These are phyloP conservation scores for Botrytis cinerea DNA, from an alignment of 2,329 filamentous ascomycete genomes.

Conservation along the genomic window DNA sequence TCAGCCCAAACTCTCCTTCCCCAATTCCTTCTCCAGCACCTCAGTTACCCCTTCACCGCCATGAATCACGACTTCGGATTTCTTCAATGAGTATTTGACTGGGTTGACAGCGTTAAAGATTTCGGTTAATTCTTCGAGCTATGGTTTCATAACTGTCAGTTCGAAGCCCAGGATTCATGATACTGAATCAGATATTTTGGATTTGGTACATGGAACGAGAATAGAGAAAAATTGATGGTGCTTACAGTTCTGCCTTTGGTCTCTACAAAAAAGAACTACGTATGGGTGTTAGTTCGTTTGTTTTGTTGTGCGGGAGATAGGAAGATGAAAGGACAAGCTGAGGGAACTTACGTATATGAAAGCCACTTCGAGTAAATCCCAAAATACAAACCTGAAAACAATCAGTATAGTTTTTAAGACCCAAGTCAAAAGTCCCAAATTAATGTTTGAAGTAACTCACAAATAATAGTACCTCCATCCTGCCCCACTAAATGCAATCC, in stretches of 20 bases:
- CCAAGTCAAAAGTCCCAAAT: neutral
- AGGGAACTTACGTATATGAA: conserved; percentile 12
- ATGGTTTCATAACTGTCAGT: neutral
- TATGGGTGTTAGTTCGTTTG: neutral
- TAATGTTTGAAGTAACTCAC: neutral
- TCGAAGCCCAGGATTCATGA: too few species aligned
- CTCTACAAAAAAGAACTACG: conserved; percentile 22
- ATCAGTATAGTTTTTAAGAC: neutral
- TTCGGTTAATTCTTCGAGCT: conserved; percentile 22
- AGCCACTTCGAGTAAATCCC: conserved; percentile 18
- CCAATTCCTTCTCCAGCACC: neutral
- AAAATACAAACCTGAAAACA: conserved; percentile 1
- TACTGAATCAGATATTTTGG: too few species aligned
- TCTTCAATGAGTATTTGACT: conserved; percentile 16
- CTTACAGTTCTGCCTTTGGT: conserved; percentile 20
- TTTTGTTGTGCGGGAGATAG: neutral
- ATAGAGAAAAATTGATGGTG: rapidly evolving
- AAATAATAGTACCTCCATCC: conserved; percentile 24
- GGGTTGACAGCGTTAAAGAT: conserved; percentile 20
- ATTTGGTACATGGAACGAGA: neutral
- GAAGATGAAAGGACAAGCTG: neutral
- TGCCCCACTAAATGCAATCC: conserved; percentile 15
- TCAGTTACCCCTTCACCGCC: conserved; percentile 1
- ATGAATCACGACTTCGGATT: neutral
- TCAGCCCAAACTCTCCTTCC: neutral